Percentiles rank a stretch among this genome's conserved stretches.
Evolutionary conservation across 129 eudicot species (phyloP).

Genomic region (Smallanthus sonchifolius): DNA sequence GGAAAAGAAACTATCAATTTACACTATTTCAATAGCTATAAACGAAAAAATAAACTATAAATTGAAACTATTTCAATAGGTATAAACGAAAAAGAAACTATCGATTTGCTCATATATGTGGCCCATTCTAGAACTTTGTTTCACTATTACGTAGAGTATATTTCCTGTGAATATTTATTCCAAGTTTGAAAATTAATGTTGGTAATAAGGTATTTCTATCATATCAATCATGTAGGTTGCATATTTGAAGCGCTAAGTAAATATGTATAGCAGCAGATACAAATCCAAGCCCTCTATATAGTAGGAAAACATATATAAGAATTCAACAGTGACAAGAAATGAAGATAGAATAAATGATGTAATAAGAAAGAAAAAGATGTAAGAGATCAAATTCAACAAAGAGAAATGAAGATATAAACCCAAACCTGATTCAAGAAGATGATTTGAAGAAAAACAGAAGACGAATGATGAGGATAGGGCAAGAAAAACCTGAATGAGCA

Average conservation of each 20-base stretch:
- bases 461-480: no score
- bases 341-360: no score
- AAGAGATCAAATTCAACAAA: no score
- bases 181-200: neutral
- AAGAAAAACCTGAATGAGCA: neutral
- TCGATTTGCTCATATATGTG: neutral
- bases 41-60: no score
- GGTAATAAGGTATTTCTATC: neutral
- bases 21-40: neutral
- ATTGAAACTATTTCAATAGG: no score
- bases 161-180: neutral
- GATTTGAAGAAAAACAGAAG: no score
- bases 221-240: neutral
- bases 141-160: neutral
- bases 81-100: neutral
- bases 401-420: no score
- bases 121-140: neutral
- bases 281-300: neutral
- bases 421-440: no score
- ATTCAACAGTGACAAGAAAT: neutral
- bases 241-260: neutral
- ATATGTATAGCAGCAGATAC: neutral
- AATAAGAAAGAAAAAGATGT: no score
- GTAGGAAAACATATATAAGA: neutral
- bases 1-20: no score